These are phyloP conservation scores for Stereum hirsutum DNA, from an alignment of 1,284 basidiomycete species.

Conservation along the genomic window DNA sequence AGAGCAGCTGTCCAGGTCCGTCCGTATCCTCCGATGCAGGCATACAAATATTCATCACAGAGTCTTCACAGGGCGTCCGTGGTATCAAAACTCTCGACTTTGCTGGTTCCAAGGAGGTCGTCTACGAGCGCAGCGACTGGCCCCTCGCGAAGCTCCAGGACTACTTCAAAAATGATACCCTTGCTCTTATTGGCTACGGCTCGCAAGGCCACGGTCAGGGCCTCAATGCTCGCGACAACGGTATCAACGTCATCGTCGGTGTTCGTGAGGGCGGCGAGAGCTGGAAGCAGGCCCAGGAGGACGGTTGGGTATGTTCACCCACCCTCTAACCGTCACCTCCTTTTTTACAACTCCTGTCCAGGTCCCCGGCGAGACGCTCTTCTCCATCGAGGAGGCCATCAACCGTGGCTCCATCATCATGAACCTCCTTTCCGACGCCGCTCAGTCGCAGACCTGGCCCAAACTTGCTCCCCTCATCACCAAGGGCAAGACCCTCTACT, in stretches of 20 bases:
- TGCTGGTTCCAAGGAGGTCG: slow-evolving; percentile 90
- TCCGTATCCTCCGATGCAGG: slow-evolving; percentile 4
- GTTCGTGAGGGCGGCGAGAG: slow-evolving; percentile 95
- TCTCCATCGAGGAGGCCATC: slow-evolving; percentile 98
- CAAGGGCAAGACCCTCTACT: slow-evolving; percentile 99
- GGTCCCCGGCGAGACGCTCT: slow-evolving; percentile 96
- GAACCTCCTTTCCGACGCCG: slow-evolving; percentile 98
- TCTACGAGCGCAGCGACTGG: slow-evolving; percentile 99
- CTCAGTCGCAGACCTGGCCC: slow-evolving; percentile 94
- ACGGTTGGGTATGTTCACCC: slow-evolving; percentile 78
- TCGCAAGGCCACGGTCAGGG: slow-evolving; percentile 99
- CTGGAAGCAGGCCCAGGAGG: slow-evolving; percentile 94
- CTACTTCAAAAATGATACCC: slow-evolving; percentile 99
- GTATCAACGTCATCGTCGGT: slow-evolving; percentile 97
- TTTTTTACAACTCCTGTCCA: slow-evolving; percentile 18
- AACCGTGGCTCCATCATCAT: slow-evolving; percentile 96
- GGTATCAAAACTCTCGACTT: slow-evolving; percentile 98
- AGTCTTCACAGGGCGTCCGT: slow-evolving; percentile 33
- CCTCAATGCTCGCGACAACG: slow-evolving; percentile 98
- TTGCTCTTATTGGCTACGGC: slow-evolving; percentile 97
- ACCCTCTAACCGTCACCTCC: background rate
- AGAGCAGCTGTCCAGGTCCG: slow-evolving; percentile 18
- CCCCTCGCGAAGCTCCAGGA: slow-evolving; percentile 96
- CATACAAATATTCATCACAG: slow-evolving; percentile 13
- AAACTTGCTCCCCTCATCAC: slow-evolving; percentile 87